phyloP scores from a whole-genome alignment of 1,284 basidiomycete species.

The Limonomyces culmigenus region DNA sequence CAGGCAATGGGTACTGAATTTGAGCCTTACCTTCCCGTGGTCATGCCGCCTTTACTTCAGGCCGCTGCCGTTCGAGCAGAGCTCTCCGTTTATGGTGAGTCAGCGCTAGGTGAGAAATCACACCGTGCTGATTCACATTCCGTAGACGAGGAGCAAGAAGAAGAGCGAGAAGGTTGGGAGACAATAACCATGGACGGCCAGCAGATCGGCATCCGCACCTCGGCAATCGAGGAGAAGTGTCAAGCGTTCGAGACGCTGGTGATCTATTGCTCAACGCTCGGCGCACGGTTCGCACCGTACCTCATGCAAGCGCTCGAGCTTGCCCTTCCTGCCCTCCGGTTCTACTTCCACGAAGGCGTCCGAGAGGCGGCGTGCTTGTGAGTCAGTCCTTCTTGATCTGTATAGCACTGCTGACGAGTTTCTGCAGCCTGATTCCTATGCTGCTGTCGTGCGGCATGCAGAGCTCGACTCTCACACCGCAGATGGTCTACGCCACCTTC shows the following conservation, averaged over 20 bases:
- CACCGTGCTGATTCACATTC: too few relatives aligned
- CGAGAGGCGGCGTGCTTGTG: constrained; percentile 63
- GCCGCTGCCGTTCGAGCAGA: constrained; percentile 69
- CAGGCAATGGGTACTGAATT: constrained; percentile 70
- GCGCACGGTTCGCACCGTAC: constrained; percentile 55
- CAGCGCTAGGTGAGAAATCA: neutral
- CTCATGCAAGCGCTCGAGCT: constrained; percentile 54
- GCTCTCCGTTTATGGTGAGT: constrained; percentile 50
- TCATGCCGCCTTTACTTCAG: constrained; percentile 63
- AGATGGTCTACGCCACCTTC: constrained; percentile 57
- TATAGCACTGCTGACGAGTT: constrained; percentile 1
- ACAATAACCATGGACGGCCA: constrained; percentile 61
- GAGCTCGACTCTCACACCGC: constrained; percentile 47
- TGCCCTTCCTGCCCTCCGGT: constrained; percentile 50
- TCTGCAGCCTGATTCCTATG: constrained; percentile 54
- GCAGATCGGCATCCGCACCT: constrained; percentile 60
- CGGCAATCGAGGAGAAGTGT: constrained; percentile 74
- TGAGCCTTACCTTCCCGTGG: constrained; percentile 67
- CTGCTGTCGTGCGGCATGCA: constrained; percentile 56
- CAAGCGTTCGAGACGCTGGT: constrained; percentile 75
- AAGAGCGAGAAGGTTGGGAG: constrained; percentile 60
- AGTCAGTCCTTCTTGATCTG: constrained; percentile 11
- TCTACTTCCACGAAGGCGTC: constrained; percentile 72
- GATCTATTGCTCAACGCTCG: constrained; percentile 60
- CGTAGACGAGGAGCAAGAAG: constrained; percentile 36